These are phyloP conservation scores for Russula vinacea DNA, from an alignment of 768 basidiomycete genomes.

Conservation along the genomic window DNA sequence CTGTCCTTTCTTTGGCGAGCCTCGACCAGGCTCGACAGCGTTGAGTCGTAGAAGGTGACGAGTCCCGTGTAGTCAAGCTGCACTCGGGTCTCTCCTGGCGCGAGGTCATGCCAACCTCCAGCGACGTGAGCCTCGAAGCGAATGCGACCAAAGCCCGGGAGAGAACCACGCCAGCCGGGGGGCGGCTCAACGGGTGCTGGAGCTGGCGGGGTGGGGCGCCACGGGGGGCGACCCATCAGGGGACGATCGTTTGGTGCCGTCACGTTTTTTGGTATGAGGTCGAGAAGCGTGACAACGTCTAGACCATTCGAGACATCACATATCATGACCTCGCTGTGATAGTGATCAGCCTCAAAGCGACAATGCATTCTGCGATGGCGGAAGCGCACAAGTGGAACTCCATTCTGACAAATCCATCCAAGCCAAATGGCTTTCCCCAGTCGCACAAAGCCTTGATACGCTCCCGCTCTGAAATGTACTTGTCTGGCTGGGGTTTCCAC, in stretches of 20 bases:
- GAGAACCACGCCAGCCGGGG: slow-evolving; percentile 26
- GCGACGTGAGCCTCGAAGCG: slow-evolving; percentile 35
- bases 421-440: slow-evolving; percentile 36
- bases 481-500: slow-evolving; percentile 32
- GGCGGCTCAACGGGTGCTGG: slow-evolving; percentile 11
- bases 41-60: slow-evolving; percentile 46
- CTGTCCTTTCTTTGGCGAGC: slow-evolving; percentile 37
- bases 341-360: neutral
- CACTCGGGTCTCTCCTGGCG: slow-evolving; percentile 47
- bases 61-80: slow-evolving; percentile 42
- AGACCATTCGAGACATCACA: slow-evolving; percentile 23
- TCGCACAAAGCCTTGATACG: slow-evolving; percentile 36
- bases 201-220: neutral
- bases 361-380: neutral
- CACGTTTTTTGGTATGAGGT: slow-evolving; percentile 10
- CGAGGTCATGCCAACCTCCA: slow-evolving; percentile 43
- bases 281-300: slow-evolving; percentile 23
- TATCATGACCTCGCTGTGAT: slow-evolving; percentile 25
- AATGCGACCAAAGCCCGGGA: neutral
- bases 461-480: slow-evolving; percentile 29
- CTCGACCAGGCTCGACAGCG: slow-evolving; percentile 38
- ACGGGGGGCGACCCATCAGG: neutral
- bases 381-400: slow-evolving; percentile 27
- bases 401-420: slow-evolving; percentile 38
- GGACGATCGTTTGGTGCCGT: neutral